Base-by-base conservation (phyloP, 345 rosid species). In the Alliaria petiolata region DNA sequence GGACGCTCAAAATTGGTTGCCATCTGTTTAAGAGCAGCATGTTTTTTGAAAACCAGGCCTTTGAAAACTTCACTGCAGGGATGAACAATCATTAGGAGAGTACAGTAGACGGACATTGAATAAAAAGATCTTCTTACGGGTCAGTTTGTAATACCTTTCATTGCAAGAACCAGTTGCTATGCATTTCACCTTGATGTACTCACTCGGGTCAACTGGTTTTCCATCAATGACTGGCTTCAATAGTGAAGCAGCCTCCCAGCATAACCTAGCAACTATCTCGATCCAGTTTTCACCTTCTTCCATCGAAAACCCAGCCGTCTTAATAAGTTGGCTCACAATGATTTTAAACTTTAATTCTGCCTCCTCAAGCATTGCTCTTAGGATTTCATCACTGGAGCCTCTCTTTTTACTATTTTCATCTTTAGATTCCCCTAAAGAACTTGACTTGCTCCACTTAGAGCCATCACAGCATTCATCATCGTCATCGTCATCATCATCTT, bases 11-110 rank as follows among this genome's bases (percentile, higher is more conserved):
- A 89, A 40, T 70, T 71, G 25, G 96, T 91, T 7, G 87, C 84
- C 99, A 95, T 95, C 83, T 88, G 98, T 79, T 95, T 95, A 85
- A 85, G 99, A 55, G 99, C 96, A 35, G 92, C 98, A 83, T 70
- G 92, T 84, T 91, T 95, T 74, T 95, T 91, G 62, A 95, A 95
- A 65, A 91, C 99, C 82, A 87, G 76, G 53, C 99, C 99, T 74
- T 75, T 85, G 72, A 95, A 81, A 61, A 95, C 82, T 80, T 85
- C 81, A 81, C 99, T 95, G 92, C 82, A 82, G 71, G 72, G 60
- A 67, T 25, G 2, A 70, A 65, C 43, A 20, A 31, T 6, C 14
- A 17, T 70, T 53, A 45, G 49, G 52, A 53, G 35, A 22, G 33
- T n/a, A 49, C 38, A 47, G 12, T 52, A 49, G 19, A 69, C 9